A percentile compares a stretch with the other conserved stretches of the same genome.
Conservation (phyloP, 139 green algal genomes). For the Micromonas commoda region DNA sequence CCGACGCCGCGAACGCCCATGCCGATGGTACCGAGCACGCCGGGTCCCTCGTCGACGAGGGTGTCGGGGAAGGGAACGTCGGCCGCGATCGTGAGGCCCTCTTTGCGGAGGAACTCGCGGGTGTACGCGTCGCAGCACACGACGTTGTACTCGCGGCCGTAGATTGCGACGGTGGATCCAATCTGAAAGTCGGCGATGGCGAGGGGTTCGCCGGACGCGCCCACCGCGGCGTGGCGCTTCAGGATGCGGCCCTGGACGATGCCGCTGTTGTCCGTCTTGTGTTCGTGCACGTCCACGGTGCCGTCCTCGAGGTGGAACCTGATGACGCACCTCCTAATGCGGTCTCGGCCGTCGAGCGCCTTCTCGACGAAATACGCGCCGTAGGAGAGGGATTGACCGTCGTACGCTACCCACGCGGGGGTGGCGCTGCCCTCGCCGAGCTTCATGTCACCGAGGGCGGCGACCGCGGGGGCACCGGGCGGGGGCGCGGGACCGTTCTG, state of each 20-base stretch:
- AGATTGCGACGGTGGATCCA: constrained; percentile 58
- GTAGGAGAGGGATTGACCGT: constrained; percentile 83
- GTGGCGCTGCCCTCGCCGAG: constrained; percentile 30
- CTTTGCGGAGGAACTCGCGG: constrained; percentile 38
- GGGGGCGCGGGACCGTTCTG: neutral
- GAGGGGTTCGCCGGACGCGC: constrained; percentile 47
- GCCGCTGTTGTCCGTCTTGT: constrained; percentile 74
- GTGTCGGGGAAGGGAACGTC: neutral
- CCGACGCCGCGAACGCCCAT: neutral
- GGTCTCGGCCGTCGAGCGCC: constrained; percentile 61
- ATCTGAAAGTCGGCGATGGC: constrained; percentile 57
- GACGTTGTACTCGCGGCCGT: constrained; percentile 66
- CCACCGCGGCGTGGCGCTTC: constrained; percentile 63
- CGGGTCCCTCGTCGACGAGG: neutral
- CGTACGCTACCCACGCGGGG: constrained; percentile 72
- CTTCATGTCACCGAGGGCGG: constrained; percentile 23
- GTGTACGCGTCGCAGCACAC: constrained; percentile 75
- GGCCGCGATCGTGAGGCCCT: constrained; percentile 34
- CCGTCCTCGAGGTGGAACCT: constrained; percentile 86
- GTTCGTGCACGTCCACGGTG: constrained; percentile 75
- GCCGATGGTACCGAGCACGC: neutral
- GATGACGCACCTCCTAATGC: constrained; percentile 68
- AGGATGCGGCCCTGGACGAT: constrained; percentile 77
- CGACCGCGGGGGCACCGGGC: neutral
- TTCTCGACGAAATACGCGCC: constrained; percentile 81